Evolutionary conservation across 352 stramenopile genomes (phyloP), one percentile per base, ranked within the genome.

Genomic region (Phytophthora cajani): DNA sequence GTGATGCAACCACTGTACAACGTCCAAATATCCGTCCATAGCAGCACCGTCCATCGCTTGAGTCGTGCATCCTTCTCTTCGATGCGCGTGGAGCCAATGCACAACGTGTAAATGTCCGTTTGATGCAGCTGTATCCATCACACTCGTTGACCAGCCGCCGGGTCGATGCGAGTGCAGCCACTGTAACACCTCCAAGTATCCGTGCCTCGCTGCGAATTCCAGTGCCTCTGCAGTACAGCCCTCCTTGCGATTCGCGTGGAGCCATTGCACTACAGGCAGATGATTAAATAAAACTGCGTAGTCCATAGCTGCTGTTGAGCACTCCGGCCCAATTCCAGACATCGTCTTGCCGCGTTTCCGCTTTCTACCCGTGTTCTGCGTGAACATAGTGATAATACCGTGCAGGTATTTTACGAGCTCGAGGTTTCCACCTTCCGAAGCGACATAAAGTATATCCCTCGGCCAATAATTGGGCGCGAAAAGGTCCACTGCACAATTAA

Each of bases 41-140:
- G 44, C 44, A 25, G 44, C 44, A 6, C 5, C 3, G 17, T 51
- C 44, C 44, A 51, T 51, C n/a, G 44, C 44, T 51, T 7, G 0
- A 5, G 44, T 52, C 36, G 60, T 58, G n/a, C 47, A 67, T 10
- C 33, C 51, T 25, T 52, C 36, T 2, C 0, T 44, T 10, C 38
- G 32, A 27, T 56, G 50, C 2, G n/a, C 9, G 14, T 67, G 50
- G 6, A 67, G 50, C 50, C 61, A 67, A 55, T 38, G 46, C 17
- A 67, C 17, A 0, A 67, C n/a, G 2, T 67, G 27, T 6, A 67
- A n/a, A 33, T 61, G 51, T 1, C 51, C 51, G 7, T 67, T 60
- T 50, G 2, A 9, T 2, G 44, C 44, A 6, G 44, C 44, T 11
- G 8, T 19, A 51, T 51, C 44, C 44, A 51, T 51, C 7, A 19